phyloP scores from a whole-genome alignment of 1,284 basidiomycete genomes.

The Malassezia brasiliensis region DNA sequence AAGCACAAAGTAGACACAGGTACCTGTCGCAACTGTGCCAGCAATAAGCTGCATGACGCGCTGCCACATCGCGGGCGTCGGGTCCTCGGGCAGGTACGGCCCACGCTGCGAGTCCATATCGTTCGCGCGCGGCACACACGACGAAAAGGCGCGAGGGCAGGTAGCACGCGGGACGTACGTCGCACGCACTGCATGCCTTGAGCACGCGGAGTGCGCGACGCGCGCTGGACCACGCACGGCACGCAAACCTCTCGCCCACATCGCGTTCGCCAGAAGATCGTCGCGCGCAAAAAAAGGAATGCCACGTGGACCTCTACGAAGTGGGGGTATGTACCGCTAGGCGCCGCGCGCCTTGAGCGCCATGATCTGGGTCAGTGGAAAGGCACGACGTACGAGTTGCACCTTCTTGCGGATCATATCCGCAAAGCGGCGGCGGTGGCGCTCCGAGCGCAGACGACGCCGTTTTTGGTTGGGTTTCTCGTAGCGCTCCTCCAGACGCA shows the following conservation, averaged over 20 bases:
- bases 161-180: no score
- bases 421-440: constrained; percentile 42
- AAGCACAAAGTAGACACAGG: constrained; percentile 12
- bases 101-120: not conserved
- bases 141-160: no score
- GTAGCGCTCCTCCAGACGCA: constrained; percentile 37
- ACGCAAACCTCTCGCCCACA: no score
- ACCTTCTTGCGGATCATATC: constrained; percentile 46
- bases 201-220: no score
- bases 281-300: not conserved
- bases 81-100: constrained; percentile 5
- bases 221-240: no score
- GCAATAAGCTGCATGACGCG: constrained; percentile 12
- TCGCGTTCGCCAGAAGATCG: not conserved
- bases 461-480: constrained; percentile 46
- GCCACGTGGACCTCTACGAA: not conserved
- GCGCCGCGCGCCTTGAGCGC: constrained; percentile 41
- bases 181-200: no score
- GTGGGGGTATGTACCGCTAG: constrained; percentile 6
- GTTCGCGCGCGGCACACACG: no score
- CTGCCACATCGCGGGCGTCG: constrained; percentile 16
- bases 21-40: constrained; percentile 6
- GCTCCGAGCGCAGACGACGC: constrained; percentile 39
- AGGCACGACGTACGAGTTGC: constrained; percentile 31
- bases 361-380: constrained; percentile 28